A percentile compares a stretch with the other conserved stretches of the same genome.
phyloP scores from a whole-genome alignment of 2,329 filamentous ascomycete genomes.

The Ilyonectria mors-panacis region DNA sequence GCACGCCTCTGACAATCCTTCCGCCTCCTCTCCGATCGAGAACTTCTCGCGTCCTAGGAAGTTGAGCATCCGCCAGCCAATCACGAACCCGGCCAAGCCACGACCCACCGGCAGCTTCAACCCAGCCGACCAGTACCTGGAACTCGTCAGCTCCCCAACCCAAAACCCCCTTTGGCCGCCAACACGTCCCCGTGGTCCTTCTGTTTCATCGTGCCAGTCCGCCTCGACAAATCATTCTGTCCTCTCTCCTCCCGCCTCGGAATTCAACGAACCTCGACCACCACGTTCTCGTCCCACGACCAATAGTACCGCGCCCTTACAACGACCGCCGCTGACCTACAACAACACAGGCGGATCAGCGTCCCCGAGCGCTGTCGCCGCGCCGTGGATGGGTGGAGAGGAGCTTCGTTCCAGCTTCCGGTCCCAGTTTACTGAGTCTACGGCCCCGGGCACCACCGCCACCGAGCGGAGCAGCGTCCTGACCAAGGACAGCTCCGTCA shows the following conservation, averaged over 20 bases:
- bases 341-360: constrained; percentile 55
- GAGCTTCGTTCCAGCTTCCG: constrained; percentile 70
- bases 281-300: constrained; percentile 50
- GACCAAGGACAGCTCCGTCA: constrained; percentile 84
- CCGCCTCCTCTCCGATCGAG: constrained; percentile 61
- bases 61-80: constrained; percentile 64
- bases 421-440: constrained; percentile 69
- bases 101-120: constrained; percentile 49
- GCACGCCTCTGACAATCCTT: constrained; percentile 54
- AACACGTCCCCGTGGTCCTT: constrained; percentile 60
- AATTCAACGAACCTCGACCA: constrained; percentile 55
- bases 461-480: constrained; percentile 88
- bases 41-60: constrained; percentile 75
- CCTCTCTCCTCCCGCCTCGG: constrained; percentile 60
- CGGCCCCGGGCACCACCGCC: constrained; percentile 72
- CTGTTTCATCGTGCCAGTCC: constrained; percentile 64
- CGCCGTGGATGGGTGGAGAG: constrained; percentile 66
- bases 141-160: constrained; percentile 47
- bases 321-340: constrained; percentile 49
- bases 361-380: constrained; percentile 53
- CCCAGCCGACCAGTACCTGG: constrained; percentile 50
- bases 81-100: constrained; percentile 52
- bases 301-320: constrained; percentile 44
- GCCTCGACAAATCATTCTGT: constrained; percentile 56
- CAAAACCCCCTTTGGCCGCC: constrained; percentile 57